Conservation (phyloP, 2,329 filamentous ascomycete genomes). For the Sclerotinia trifoliorum region DNA sequence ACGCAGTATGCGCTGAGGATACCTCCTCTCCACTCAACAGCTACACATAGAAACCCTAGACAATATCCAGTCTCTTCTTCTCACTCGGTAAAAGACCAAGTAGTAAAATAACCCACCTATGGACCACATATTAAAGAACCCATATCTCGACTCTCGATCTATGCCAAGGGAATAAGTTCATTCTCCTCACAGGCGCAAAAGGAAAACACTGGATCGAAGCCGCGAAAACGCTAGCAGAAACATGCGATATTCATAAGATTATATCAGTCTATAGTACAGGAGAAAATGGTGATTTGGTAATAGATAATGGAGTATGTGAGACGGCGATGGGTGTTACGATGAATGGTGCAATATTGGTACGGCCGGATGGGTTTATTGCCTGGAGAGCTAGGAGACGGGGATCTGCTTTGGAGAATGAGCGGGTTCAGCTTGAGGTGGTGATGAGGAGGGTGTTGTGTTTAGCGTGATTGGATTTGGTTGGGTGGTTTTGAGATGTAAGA, state of each 20-base stretch:
- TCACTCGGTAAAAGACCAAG: conserved; percentile 37
- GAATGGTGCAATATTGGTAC: conserved; percentile 38
- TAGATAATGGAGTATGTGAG: conserved; percentile 28
- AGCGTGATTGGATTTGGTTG: background rate
- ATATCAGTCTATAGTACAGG: conserved; percentile 28
- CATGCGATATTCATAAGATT: background rate
- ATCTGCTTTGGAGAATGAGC: background rate
- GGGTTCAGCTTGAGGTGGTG: background rate
- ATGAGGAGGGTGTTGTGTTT: background rate
- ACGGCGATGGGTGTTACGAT: conserved; percentile 36
- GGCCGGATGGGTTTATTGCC: conserved; percentile 42
- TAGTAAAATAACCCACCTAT: conserved; percentile 40
- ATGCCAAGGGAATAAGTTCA: conserved; percentile 34
- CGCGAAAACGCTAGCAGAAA: too few relatives aligned
- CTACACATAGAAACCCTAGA: conserved; percentile 39
- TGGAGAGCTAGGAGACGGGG: conserved; percentile 32
- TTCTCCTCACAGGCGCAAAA: conserved; percentile 34
- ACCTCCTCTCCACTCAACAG: conserved; percentile 28
- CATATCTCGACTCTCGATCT: conserved; percentile 40
- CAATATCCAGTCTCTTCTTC: conserved; percentile 33
- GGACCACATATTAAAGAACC: conserved; percentile 33
- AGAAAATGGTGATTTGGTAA: conserved; percentile 24
- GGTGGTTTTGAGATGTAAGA: background rate
- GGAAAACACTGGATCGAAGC: conserved; percentile 28
- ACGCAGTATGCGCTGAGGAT: conserved; percentile 22